Evolutionary conservation across 2,329 filamentous ascomycete genomes (phyloP).

Genomic region (Trichoderma oligosporum): DNA sequence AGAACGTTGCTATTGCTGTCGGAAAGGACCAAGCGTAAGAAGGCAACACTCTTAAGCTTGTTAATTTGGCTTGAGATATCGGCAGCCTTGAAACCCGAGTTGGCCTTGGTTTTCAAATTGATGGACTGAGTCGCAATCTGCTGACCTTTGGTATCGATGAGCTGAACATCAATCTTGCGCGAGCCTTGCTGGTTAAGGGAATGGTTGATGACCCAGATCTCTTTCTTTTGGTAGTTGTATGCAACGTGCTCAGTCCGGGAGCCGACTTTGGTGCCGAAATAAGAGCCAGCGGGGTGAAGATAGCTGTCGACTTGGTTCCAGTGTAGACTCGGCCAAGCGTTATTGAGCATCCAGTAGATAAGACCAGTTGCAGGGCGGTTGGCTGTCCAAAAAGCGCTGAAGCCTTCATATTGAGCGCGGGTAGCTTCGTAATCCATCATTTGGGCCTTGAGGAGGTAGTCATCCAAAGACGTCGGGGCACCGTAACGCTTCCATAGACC

Average conservation of each 20-base stretch:
- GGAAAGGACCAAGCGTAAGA: conserved; percentile 48
- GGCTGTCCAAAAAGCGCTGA: conserved; percentile 47
- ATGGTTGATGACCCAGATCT: conserved; percentile 54
- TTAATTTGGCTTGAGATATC: conserved; percentile 24
- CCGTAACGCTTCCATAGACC: conserved; percentile 52
- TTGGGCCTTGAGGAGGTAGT: conserved; percentile 58
- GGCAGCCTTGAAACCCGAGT: conserved; percentile 36
- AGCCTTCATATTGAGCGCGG: conserved; percentile 56
- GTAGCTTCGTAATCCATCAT: conserved; percentile 63
- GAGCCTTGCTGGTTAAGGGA: conserved; percentile 38
- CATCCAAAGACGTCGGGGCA: conserved; percentile 46
- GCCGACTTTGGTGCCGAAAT: conserved; percentile 56
- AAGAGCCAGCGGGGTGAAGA: conserved; percentile 53
- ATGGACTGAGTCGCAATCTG: conserved; percentile 35
- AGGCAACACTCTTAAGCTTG: conserved; percentile 41
- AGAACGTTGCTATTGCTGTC: conserved; percentile 35
- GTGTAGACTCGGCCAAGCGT: conserved; percentile 61
- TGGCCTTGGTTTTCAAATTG: conserved; percentile 40
- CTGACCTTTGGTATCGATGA: conserved; percentile 48
- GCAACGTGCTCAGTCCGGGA: conserved; percentile 49
- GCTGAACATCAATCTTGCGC: conserved; percentile 45
- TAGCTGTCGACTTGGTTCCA: conserved; percentile 66
- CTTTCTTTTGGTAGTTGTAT: conserved; percentile 48
- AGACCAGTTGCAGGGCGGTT: conserved; percentile 54
- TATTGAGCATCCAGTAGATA: conserved; percentile 67